These are phyloP conservation scores for Calamus simplicifolius DNA, from an alignment of 176 grass and related monocot genomes.

Conservation along the genomic window DNA sequence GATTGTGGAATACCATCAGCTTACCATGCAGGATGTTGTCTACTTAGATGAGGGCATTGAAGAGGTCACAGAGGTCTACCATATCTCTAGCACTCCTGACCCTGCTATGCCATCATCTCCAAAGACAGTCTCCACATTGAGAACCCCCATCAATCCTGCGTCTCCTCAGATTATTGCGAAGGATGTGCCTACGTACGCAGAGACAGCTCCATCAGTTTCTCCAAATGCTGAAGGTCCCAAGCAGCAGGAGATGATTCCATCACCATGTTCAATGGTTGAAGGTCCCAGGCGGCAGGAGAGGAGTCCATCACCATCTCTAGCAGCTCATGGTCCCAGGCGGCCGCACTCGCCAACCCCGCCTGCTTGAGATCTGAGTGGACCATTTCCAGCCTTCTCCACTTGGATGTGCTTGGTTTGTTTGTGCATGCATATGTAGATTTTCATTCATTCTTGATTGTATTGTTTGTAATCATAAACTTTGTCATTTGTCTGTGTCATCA, in stretches of 20 bases:
- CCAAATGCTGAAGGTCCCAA: conserved; percentile 3
- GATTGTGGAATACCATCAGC: conserved; percentile 59
- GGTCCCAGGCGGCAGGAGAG: too few species aligned
- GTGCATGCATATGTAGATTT: conserved; percentile 11
- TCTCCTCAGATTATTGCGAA: too few species aligned
- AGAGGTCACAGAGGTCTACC: conserved; percentile 8
- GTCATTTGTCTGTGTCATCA: not conserved
- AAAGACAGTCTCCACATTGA: not conserved
- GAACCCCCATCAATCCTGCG: not conserved
- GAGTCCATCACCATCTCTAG: too few species aligned
- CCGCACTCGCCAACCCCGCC: too few species aligned
- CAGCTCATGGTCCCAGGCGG: too few species aligned
- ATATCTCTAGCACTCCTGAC: not conserved
- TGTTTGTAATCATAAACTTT: not conserved
- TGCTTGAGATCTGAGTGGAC: too few species aligned
- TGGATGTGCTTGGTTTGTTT: not conserved
- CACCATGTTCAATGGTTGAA: too few species aligned
- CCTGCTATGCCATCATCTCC: conserved; percentile 2
- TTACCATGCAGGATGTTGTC: conserved; percentile 23
- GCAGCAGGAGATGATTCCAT: too few species aligned
- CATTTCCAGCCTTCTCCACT: not conserved
- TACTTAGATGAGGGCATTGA: conserved; percentile 25
- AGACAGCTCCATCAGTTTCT: conserved; percentile 10
- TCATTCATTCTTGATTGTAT: not conserved
- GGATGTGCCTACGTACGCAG: not conserved